Conservation (phyloP, 306 rosid species). For the Pyrus betulifolia region DNA sequence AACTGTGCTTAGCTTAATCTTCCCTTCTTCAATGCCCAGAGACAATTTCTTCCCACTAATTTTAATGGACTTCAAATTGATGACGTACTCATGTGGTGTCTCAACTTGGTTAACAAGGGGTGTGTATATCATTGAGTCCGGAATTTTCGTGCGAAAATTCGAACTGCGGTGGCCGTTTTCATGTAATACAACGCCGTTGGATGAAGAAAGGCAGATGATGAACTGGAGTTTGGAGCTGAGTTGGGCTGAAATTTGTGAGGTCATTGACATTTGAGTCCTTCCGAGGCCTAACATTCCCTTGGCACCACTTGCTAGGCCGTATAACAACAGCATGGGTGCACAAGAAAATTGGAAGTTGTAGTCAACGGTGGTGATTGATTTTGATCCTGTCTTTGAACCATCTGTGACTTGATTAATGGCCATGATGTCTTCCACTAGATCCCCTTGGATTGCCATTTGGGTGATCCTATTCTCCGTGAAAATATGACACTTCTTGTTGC, state of each 20-base stretch:
- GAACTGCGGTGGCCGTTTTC: slow-evolving; percentile 10
- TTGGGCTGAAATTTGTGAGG: slow-evolving; percentile 53
- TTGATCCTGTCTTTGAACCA: not conserved
- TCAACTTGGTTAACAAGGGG: slow-evolving; percentile 39
- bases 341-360: slow-evolving; percentile 31
- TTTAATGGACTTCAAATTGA: slow-evolving; percentile 47
- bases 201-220: slow-evolving; percentile 50
- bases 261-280: slow-evolving; percentile 36
- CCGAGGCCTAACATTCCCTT: slow-evolving; percentile 63
- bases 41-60: slow-evolving; percentile 47
- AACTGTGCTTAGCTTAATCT: slow-evolving; percentile 51
- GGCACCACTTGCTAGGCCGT: slow-evolving; percentile 42
- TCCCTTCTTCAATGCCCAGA: slow-evolving; percentile 21
- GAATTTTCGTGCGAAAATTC: slow-evolving; percentile 23
- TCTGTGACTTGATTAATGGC: slow-evolving; percentile 8
- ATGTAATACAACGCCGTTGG: slow-evolving; percentile 39
- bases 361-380: not conserved
- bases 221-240: slow-evolving; percentile 29
- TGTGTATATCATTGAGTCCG: slow-evolving; percentile 50
- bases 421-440: slow-evolving; percentile 37
- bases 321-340: slow-evolving; percentile 27
- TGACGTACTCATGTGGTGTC: slow-evolving; percentile 37
- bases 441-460: slow-evolving; percentile 15
- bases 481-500: slow-evolving; percentile 24
- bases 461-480: slow-evolving; percentile 31